Percentiles rank a stretch among this genome's conserved stretches.
phyloP scores from a whole-genome alignment of 176 grass and related monocot species.

The Phragmites australis region DNA sequence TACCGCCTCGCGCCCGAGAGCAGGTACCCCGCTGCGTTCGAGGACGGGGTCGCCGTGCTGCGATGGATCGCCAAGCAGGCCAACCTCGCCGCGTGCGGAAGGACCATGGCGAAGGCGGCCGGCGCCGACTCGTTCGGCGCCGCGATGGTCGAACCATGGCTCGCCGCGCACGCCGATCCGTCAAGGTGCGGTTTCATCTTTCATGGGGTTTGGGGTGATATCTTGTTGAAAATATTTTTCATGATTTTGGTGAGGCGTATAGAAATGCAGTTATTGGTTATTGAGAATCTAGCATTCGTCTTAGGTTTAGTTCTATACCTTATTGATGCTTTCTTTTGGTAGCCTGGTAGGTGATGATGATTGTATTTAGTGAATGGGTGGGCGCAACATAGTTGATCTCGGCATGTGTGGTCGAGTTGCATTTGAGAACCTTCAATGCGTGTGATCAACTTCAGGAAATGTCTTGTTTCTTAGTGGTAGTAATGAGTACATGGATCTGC shows the following conservation, averaged over 20 bases:
- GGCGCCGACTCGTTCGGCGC: slow-evolving; percentile 63
- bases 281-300: background rate
- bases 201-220: background rate
- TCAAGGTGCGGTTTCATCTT: slow-evolving; percentile 57
- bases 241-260: background rate
- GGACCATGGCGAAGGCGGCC: slow-evolving; percentile 39
- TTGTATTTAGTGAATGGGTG: background rate
- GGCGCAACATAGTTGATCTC: background rate
- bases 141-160: slow-evolving; percentile 74
- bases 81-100: slow-evolving; percentile 66
- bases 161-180: slow-evolving; percentile 82
- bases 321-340: background rate
- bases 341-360: background rate
- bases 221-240: too few species aligned
- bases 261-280: background rate
- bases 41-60: slow-evolving; percentile 72
- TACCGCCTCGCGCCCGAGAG: slow-evolving; percentile 77
- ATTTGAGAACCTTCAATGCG: background rate
- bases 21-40: slow-evolving; percentile 71
- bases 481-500: background rate
- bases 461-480: background rate
- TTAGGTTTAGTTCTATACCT: background rate
- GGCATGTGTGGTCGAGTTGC: background rate
- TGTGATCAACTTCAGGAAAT: background rate
- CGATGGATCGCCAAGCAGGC: slow-evolving; percentile 85